Evolutionary conservation across 2,329 filamentous ascomycete species (phyloP), one percentile per base, ranked within the genome.

Genomic region (Ophioceras dolichostomum): DNA sequence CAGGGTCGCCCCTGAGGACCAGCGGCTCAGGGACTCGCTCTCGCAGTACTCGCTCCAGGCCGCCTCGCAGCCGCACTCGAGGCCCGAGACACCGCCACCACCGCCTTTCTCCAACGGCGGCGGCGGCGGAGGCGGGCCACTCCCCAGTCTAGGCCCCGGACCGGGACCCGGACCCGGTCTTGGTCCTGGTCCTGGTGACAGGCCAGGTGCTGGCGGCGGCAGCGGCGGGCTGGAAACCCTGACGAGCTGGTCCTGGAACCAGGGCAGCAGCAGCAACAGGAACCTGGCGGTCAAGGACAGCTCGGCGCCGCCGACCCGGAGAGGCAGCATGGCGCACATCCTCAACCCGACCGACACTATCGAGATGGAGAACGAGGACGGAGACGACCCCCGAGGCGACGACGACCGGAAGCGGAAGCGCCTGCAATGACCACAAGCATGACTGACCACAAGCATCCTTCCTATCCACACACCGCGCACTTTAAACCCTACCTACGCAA

Each of bases 321-420:
- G 72, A 35, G 70, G 72, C 18, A 76, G 72, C 53, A 76, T 76
- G 70, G 72, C 72, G 1, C 72, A 76, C 42, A 76, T 76, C 14
- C 57, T 76, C n/a, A 76, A 76, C 47, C 71, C 71, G 1, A 70
- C 70, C 18, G 69, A 73, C 37, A 73, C 67, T 16, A 62, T 61
- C 5, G 71, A 74, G 52, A 59, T 67, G 27, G 66, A 69, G 5
- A 67, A 73, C 20, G 71, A 75, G 39, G 71, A 73, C 39, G 27
- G 22, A 9, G 69, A 70, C 32, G 69, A 72, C 31, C 59, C 59
- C 0, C 58, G 70, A 22, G 70, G 67, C 17, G 70, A 76, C 17
- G 70, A 74, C 10, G 72, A 75, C 45, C 62, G 72, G 32, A 80
- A 80, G 53, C 64, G 76, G 40, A 79, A 79, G 55, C 65, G 76